phyloP scores from a whole-genome alignment of 441 rosid genomes.

The Bruguiera hainesii region DNA sequence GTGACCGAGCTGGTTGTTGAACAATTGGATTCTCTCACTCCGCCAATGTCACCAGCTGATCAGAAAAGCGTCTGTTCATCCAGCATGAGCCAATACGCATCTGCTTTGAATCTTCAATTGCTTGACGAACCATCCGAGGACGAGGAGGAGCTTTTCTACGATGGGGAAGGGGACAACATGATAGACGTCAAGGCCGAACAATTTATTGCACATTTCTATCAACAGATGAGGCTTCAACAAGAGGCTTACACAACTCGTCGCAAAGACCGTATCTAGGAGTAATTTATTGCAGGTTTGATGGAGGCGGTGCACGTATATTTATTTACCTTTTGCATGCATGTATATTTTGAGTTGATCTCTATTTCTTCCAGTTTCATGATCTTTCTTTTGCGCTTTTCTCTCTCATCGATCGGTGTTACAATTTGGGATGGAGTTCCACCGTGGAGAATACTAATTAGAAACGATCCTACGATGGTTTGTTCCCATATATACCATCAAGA shows the following conservation, averaged over 20 bases:
- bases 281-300: background rate
- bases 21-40: constrained; percentile 27
- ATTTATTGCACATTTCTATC: constrained; percentile 25
- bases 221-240: constrained; percentile 21
- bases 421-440: background rate
- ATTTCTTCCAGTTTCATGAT: too few species aligned
- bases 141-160: background rate
- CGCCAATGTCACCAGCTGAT: constrained; percentile 30
- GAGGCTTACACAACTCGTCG: background rate
- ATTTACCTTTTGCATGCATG: too few species aligned
- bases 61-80: constrained; percentile 13
- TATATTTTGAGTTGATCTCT: too few species aligned
- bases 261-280: background rate
- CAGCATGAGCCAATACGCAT: constrained; percentile 37
- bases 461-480: background rate
- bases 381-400: too few species aligned
- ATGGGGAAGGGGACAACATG: constrained; percentile 18
- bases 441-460: background rate
- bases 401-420: too few species aligned
- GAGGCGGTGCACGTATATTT: background rate
- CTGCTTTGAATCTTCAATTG: constrained; percentile 44
- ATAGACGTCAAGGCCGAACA: constrained; percentile 26
- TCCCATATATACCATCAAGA: too few species aligned
- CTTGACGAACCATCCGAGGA: constrained; percentile 12
- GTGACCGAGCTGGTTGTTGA: background rate